Evolutionary conservation across 2,329 filamentous ascomycete species (phyloP).

Genomic region (Clarireedia monteithiana): DNA sequence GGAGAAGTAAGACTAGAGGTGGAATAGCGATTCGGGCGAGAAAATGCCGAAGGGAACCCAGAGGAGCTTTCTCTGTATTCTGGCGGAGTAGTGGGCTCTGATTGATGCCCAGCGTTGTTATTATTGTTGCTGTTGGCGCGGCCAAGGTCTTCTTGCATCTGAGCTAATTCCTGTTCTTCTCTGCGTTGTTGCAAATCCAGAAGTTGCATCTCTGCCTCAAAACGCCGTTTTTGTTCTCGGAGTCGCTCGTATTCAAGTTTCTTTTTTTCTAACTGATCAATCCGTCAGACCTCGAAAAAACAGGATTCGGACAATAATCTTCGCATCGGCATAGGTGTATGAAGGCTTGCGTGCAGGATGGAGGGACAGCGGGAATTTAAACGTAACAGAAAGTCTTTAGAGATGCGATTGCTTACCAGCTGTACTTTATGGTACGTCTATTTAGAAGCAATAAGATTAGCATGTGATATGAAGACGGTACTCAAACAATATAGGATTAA

Average conservation of each 20-base stretch:
- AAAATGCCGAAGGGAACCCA: constrained; percentile 72
- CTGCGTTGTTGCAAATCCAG: constrained; percentile 77
- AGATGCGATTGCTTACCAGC: constrained; percentile 50
- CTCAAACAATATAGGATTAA: too few species aligned
- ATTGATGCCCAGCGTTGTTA: constrained; percentile 59
- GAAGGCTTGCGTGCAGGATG: background rate
- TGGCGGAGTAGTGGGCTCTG: constrained; percentile 91
- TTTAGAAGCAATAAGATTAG: constrained; percentile 13
- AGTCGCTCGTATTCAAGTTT: constrained; percentile 87
- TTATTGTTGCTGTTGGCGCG: constrained; percentile 38
- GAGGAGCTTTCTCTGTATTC: constrained; percentile 71
- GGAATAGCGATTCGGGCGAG: constrained; percentile 81
- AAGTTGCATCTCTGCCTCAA: constrained; percentile 87
- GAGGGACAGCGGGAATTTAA: background rate
- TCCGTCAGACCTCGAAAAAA: constrained; percentile 31
- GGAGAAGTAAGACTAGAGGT: constrained; percentile 81
- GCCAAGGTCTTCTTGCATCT: constrained; percentile 73
- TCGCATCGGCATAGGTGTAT: too few species aligned
- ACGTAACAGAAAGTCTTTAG: background rate
- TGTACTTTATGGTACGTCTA: constrained; percentile 66
- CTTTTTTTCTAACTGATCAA: constrained; percentile 78
- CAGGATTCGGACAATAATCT: too few species aligned
- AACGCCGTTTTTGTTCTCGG: constrained; percentile 78
- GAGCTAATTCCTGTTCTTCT: constrained; percentile 75
- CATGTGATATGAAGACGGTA: background rate